phyloP scores from a whole-genome alignment of 257 asterid species.

The Knoxia roxburghii region DNA sequence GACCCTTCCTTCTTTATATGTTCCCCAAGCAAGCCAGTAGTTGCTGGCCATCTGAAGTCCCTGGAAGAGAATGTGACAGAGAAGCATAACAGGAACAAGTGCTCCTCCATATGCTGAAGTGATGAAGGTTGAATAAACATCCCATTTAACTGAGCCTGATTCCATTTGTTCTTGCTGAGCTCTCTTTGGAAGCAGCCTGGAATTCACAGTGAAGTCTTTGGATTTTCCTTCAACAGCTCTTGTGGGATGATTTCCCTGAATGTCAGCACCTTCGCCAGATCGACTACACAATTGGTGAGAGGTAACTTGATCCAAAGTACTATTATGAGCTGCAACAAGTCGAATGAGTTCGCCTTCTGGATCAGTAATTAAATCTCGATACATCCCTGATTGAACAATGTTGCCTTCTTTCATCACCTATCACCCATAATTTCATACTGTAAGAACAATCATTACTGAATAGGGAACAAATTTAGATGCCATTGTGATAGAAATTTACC shows the following conservation, averaged over 20 bases:
- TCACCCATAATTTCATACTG: neutral
- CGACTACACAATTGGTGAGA: conserved; percentile 25
- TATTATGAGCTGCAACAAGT: conserved; percentile 61
- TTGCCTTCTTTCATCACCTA: conserved; percentile 49
- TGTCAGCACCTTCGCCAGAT: conserved; percentile 21
- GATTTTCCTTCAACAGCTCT: conserved; percentile 35
- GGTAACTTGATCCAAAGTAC: conserved; percentile 50
- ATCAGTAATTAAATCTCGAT: conserved; percentile 52
- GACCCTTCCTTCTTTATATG: conserved; percentile 43
- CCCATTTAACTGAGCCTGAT: conserved; percentile 76
- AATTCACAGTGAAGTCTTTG: conserved; percentile 33
- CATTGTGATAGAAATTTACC: conserved; percentile 35
- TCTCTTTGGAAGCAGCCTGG: conserved; percentile 19
- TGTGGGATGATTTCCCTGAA: conserved; percentile 21
- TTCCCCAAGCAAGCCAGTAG: conserved; percentile 91
- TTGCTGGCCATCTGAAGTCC: conserved; percentile 76
- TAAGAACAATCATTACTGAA: neutral
- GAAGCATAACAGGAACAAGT: conserved; percentile 60
- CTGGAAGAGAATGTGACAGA: conserved; percentile 73
- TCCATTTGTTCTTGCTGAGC: conserved; percentile 46
- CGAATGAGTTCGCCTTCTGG: conserved; percentile 50
- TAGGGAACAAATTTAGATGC: neutral
- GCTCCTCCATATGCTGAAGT: conserved; percentile 72
- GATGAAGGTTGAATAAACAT: conserved; percentile 58
- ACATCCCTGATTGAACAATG: conserved; percentile 67